A percentile compares a stretch with the other conserved stretches of the same genome.
Conservation (phyloP, 164 flowering plant species). For the Vitis rotundifolia region DNA sequence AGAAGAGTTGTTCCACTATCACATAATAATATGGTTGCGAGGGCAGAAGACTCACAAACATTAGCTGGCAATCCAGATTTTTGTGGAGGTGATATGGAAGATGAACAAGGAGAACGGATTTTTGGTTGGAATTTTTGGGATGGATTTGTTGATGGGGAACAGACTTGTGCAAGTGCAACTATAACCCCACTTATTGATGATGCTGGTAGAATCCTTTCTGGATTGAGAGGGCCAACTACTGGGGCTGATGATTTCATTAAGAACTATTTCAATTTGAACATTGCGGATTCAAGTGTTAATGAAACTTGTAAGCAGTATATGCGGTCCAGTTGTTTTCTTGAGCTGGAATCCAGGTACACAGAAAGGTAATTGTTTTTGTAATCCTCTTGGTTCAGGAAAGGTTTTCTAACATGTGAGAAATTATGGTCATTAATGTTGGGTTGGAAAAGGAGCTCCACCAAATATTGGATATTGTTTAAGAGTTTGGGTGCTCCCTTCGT, state of each 20-base stretch:
- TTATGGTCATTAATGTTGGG: too few relatives aligned
- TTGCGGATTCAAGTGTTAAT: slow-evolving; percentile 49
- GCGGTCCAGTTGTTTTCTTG: slow-evolving; percentile 46
- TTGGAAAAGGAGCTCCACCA: too few relatives aligned
- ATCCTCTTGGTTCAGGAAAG: neutral
- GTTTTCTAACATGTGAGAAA: too few relatives aligned
- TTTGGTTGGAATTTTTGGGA: slow-evolving; percentile 2
- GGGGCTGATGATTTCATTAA: slow-evolving; percentile 34
- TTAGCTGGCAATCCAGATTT: slow-evolving; percentile 29
- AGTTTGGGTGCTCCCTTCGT: too few relatives aligned
- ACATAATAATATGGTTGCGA: slow-evolving; percentile 20
- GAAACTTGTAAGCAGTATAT: slow-evolving; percentile 55
- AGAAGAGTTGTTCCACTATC: slow-evolving; percentile 50
- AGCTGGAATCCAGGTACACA: slow-evolving; percentile 24
- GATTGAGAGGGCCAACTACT: neutral
- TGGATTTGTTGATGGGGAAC: slow-evolving; percentile 6
- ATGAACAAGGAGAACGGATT: slow-evolving; percentile 8
- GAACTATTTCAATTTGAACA: slow-evolving; percentile 40
- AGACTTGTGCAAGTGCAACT: slow-evolving; percentile 1
- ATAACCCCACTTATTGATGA: slow-evolving; percentile 2
- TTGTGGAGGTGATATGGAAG: slow-evolving; percentile 17
- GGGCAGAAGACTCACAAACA: slow-evolving; percentile 19
- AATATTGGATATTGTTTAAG: too few relatives aligned
- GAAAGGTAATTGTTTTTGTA: slow-evolving; percentile 42
- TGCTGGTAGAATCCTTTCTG: slow-evolving; percentile 11